Evolutionary conservation across 441 rosid species (phyloP).

Genomic region (Mallotus japonicus): DNA sequence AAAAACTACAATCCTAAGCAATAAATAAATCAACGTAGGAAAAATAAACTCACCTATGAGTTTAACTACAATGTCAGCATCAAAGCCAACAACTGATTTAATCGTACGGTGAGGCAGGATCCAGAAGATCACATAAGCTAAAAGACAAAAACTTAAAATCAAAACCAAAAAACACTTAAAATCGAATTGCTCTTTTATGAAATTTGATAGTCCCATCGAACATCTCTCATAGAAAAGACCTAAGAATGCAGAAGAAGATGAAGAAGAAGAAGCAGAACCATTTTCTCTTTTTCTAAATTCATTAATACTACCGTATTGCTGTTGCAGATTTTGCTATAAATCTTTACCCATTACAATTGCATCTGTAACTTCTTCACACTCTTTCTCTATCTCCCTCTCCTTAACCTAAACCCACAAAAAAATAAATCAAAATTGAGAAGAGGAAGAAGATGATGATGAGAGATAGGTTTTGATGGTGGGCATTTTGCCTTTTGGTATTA

Average conservation of each 20-base stretch:
- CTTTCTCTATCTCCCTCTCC: slow-evolving; percentile 11
- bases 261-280: not conserved
- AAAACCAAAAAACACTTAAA: slow-evolving; percentile 47
- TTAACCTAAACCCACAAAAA: not conserved
- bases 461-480: slow-evolving; percentile 41
- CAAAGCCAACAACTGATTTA: slow-evolving; percentile 31
- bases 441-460: slow-evolving; percentile 11
- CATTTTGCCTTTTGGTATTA: slow-evolving; percentile 16
- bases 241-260: slow-evolving; percentile 17
- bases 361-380: slow-evolving; percentile 31
- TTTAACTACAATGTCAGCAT: slow-evolving; percentile 45
- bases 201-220: slow-evolving; percentile 35
- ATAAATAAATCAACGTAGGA: not conserved
- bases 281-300: slow-evolving; percentile 21
- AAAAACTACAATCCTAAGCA: not conserved
- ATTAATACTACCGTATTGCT: slow-evolving; percentile 24
- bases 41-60: slow-evolving; percentile 42
- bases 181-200: slow-evolving; percentile 32
- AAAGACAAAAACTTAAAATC: slow-evolving; percentile 40
- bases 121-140: slow-evolving; percentile 56
- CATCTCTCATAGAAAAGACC: slow-evolving; percentile 42
- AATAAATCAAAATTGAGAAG: not conserved
- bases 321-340: slow-evolving; percentile 36
- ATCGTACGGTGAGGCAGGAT: slow-evolving; percentile 37
- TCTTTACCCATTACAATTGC: slow-evolving; percentile 63